phyloP scores from a whole-genome alignment of 1,284 basidiomycete species.

The Ganoderma multipileum region DNA sequence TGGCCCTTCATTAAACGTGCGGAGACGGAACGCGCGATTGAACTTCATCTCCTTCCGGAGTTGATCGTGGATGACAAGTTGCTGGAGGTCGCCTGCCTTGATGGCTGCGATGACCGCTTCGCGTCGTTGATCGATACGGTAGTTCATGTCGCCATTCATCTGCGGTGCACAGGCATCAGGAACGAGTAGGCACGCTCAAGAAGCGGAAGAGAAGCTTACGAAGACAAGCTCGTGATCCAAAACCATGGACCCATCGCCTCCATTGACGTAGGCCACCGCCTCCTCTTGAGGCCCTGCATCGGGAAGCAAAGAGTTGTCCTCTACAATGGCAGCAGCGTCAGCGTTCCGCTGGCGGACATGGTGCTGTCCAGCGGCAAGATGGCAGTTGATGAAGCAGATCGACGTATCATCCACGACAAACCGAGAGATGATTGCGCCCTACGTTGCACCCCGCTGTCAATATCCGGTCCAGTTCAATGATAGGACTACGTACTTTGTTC shows the following conservation, averaged over 20 bases:
- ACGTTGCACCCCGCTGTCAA: background rate
- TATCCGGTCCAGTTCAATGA: background rate
- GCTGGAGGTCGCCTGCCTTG: constrained; percentile 65
- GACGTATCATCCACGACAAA: constrained; percentile 92
- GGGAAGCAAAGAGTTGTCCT: constrained; percentile 79
- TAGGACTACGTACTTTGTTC: constrained; percentile 78
- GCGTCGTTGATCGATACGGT: constrained; percentile 91
- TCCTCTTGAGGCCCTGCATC: constrained; percentile 43
- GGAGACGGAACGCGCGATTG: constrained; percentile 88
- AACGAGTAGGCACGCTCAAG: background rate
- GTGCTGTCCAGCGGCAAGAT: constrained; percentile 93
- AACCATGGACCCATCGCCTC: constrained; percentile 94
- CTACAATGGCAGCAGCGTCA: constrained; percentile 86
- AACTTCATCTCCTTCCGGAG: constrained; percentile 86
- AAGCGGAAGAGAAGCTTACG: constrained; percentile 53
- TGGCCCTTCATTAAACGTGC: constrained; percentile 83
- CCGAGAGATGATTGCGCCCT: constrained; percentile 93
- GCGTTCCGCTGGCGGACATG: constrained; percentile 85
- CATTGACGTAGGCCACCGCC: constrained; percentile 77
- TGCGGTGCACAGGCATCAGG: constrained; percentile 35
- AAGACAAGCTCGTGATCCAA: constrained; percentile 95
- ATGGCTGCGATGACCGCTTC: constrained; percentile 81
- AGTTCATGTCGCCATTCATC: constrained; percentile 88
- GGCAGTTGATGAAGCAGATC: constrained; percentile 94
- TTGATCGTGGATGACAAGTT: constrained; percentile 85